These are phyloP conservation scores for Sporothrix brasiliensis DNA, from an alignment of 2,329 filamentous ascomycete species.

Conservation along the genomic window DNA sequence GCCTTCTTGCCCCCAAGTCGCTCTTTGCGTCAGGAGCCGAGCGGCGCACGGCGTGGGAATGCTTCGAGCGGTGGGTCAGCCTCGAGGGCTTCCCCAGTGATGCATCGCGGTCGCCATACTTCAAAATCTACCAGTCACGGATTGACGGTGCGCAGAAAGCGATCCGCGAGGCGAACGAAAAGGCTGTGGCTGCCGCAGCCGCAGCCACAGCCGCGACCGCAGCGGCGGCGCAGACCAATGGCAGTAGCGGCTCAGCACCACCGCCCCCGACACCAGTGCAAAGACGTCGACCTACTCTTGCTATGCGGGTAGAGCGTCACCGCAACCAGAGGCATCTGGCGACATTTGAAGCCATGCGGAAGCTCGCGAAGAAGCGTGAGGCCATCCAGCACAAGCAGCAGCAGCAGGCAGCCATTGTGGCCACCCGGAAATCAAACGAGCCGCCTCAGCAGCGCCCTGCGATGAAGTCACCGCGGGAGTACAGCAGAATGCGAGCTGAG, in stretches of 20 bases:
- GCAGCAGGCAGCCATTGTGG: conserved; percentile 74
- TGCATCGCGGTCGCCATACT: conserved; percentile 94
- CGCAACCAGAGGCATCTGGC: conserved; percentile 84
- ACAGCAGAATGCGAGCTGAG: conserved; percentile 86
- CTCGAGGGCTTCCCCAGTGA: conserved; percentile 88
- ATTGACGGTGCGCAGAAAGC: conserved; percentile 63
- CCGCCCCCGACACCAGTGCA: conserved; percentile 51
- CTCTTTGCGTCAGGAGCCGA: conserved; percentile 83
- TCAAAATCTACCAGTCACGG: conserved; percentile 69
- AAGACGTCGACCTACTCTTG: conserved; percentile 72
- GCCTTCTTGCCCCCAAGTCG: conserved; percentile 73
- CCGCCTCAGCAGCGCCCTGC: conserved; percentile 51
- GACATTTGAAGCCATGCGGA: conserved; percentile 92
- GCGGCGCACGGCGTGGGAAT: conserved; percentile 94
- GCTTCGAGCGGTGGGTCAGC: conserved; percentile 94
- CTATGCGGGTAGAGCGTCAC: conserved; percentile 81
- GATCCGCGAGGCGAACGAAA: conserved; percentile 58
- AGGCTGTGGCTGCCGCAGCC: conserved; percentile 46
- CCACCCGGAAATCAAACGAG: conserved; percentile 80
- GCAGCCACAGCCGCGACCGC: conserved; percentile 42
- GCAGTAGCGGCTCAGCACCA: conserved; percentile 26
- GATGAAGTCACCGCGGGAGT: conserved; percentile 82
- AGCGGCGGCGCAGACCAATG: conserved; percentile 41
- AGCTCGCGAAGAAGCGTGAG: conserved; percentile 92
- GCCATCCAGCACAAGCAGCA: conserved; percentile 83